phyloP scores from a whole-genome alignment of 768 basidiomycete genomes.

The Auricularia auricula-judae region DNA sequence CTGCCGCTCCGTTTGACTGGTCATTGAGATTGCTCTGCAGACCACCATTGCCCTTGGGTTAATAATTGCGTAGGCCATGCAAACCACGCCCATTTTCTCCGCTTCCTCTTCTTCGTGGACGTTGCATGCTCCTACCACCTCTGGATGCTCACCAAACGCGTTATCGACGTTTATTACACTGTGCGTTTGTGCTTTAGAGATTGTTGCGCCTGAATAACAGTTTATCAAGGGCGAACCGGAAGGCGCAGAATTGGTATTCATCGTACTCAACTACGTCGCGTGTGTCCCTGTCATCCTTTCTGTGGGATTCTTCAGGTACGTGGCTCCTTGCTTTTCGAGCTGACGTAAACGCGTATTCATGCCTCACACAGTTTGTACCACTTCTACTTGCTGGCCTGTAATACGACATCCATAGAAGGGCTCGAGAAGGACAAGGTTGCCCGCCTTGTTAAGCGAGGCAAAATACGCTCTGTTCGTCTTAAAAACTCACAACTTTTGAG shows the following conservation, averaged over 20 bases:
- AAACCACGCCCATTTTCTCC: conserved; percentile 83
- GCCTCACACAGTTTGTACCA: conserved; percentile 66
- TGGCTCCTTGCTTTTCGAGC: neutral
- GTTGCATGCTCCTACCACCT: conserved; percentile 81
- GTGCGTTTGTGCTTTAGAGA: conserved; percentile 34
- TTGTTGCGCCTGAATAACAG: neutral
- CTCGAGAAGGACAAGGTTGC: conserved; percentile 97
- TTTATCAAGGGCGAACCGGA: conserved; percentile 53
- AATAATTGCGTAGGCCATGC: conserved; percentile 90
- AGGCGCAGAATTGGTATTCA: conserved; percentile 60
- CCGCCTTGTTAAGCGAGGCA: conserved; percentile 72
- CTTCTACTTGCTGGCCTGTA: conserved; percentile 60
- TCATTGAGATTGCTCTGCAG: conserved; percentile 24
- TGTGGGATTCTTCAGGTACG: conserved; percentile 85
- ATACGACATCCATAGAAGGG: conserved; percentile 92
- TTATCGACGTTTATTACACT: conserved; percentile 32
- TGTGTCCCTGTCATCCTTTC: conserved; percentile 78
- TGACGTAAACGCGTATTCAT: conserved; percentile 10
- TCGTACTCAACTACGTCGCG: conserved; percentile 78
- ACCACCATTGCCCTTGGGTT: conserved; percentile 89
- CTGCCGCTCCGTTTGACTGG: neutral
- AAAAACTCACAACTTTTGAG: neutral
- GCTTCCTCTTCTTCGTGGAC: conserved; percentile 89
- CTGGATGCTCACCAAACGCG: conserved; percentile 64
- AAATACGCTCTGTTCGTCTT: conserved; percentile 58